Evolutionary conservation across 106 monocot genomes (phyloP).

Genomic region (Narthecium ossifragum): DNA sequence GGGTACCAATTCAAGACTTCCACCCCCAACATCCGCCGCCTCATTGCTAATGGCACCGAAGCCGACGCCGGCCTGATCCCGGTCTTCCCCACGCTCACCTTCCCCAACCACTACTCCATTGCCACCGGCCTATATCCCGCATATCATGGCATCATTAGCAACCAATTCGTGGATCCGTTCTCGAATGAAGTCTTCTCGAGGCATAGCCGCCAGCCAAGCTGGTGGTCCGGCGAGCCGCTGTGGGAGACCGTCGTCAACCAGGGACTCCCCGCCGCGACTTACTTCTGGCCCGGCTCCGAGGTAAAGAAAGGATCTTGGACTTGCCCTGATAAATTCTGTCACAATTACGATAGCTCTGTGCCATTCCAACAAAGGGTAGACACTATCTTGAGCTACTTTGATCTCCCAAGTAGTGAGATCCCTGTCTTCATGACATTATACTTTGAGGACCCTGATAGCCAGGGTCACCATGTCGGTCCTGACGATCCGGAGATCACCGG

Average conservation of each 20-base stretch:
- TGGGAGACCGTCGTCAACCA: conserved; percentile 48
- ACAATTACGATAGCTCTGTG: conserved; percentile 23
- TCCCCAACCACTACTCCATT: conserved; percentile 81
- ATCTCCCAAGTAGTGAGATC: no score
- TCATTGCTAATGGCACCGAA: conserved; percentile 45
- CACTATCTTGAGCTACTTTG: no score
- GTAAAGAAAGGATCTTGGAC: conserved; percentile 51
- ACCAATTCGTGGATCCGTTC: conserved; percentile 45
- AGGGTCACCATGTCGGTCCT: no score
- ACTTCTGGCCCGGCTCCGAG: conserved; percentile 63
- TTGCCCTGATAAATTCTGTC: conserved; percentile 37
- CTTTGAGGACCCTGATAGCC: no score
- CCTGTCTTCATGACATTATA: no score
- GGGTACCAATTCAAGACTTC: conserved; percentile 58
- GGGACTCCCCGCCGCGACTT: conserved; percentile 27
- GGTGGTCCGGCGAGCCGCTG: conserved; percentile 68
- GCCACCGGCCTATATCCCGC: conserved; percentile 63
- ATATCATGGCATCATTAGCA: conserved; percentile 56
- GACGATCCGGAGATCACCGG: no score
- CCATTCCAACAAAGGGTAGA: conserved; percentile 34
- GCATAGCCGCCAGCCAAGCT: conserved; percentile 28
- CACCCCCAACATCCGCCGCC: conserved; percentile 51
- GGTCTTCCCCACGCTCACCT: conserved; percentile 51
- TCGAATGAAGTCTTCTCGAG: conserved; percentile 31
- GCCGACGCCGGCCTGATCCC: conserved; percentile 55